Evolutionary conservation across 805 yeast species (phyloP), one percentile per base, ranked within the genome.

Genomic region (Brettanomyces sp.): DNA sequence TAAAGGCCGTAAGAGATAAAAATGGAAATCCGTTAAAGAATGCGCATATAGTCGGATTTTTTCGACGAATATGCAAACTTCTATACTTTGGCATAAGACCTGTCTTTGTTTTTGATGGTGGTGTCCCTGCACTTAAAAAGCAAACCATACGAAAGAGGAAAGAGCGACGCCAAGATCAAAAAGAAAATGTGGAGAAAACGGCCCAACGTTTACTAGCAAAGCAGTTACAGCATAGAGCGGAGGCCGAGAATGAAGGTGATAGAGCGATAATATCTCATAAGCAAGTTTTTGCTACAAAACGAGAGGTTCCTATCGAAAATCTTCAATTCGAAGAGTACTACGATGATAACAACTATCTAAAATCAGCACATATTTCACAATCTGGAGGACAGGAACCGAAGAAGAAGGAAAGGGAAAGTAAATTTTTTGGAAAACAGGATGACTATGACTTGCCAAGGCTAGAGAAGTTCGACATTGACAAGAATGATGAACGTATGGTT

Each of bases 11-110:
- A 22, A 74, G 98, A 53, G 95, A 89, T 60, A 66, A 77, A 36
- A 83, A 84, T 30, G 99, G 98, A 6, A 77, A 83, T 48, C 76
- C 86, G 0, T 62, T 90, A 49, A 72, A 75, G 30, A 85, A 80
- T 49, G 82, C 96, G 0, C 99, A 93, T 61, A 78, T 93, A 18
- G 85, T 89, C n/a, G 99, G 99, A 7, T 93, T 93, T 57, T 91
- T 91, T 62, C 68, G 98, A 51, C 73, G 99, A 45, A 89, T 93
- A 13, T 90, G 98, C 66, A 93, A 93, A 56, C 65, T 93, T 49
- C 63, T 93, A 23, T 93, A 79, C 60, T 85, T 82, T 66, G 98
- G 97, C 0, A 88, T 85, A 18, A 72, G 69, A 44, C 98, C 98
- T 0, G 83, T 90, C 5, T 90, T 90, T 70, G 93, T 90, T 1